Conservation (phyloP, 306 rosid genomes). For the Arachis stenosperma region DNA sequence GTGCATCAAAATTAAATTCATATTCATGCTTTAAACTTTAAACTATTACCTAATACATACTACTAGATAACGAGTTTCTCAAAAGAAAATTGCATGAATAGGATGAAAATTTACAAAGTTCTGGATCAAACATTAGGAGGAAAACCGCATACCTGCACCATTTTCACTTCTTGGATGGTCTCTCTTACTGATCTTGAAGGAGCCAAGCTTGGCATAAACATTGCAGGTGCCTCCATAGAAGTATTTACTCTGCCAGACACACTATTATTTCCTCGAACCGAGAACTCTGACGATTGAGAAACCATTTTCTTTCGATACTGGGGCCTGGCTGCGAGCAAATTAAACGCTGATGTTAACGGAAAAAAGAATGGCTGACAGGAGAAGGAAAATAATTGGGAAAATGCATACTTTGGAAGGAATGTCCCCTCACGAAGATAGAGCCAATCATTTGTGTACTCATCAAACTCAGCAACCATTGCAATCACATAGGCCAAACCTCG, state of each 20-base stretch:
- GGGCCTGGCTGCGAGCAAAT: conserved; percentile 87
- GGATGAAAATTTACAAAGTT: not conserved
- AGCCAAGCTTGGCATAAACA: conserved; percentile 70
- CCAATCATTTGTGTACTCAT: conserved; percentile 89
- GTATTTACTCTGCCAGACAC: conserved; percentile 41
- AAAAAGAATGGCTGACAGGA: conserved; percentile 13
- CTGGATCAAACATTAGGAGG: conserved; percentile 8
- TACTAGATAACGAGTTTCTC: conserved; percentile 3
- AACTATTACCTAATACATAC: not conserved
- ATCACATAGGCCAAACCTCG: conserved; percentile 75
- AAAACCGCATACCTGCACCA: conserved; percentile 70
- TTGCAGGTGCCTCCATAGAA: conserved; percentile 76
- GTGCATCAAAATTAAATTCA: not conserved
- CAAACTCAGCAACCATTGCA: conserved; percentile 93
- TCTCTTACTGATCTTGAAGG: conserved; percentile 73
- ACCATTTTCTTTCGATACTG: conserved; percentile 63
- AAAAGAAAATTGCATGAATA: not conserved
- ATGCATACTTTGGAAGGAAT: conserved; percentile 71
- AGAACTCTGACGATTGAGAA: conserved; percentile 57
- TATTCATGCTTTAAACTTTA: conserved; percentile 11
- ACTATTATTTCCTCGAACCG: conserved; percentile 50
- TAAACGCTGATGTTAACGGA: conserved; percentile 39
- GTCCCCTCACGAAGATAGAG: conserved; percentile 87
- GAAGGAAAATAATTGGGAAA: conserved; percentile 29
- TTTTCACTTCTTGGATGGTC: conserved; percentile 82